A percentile compares a stretch with the other conserved stretches of the same genome.
phyloP scores from a whole-genome alignment of 192 early-diverging fungal species.

The Linnemannia schmuckeri region DNA sequence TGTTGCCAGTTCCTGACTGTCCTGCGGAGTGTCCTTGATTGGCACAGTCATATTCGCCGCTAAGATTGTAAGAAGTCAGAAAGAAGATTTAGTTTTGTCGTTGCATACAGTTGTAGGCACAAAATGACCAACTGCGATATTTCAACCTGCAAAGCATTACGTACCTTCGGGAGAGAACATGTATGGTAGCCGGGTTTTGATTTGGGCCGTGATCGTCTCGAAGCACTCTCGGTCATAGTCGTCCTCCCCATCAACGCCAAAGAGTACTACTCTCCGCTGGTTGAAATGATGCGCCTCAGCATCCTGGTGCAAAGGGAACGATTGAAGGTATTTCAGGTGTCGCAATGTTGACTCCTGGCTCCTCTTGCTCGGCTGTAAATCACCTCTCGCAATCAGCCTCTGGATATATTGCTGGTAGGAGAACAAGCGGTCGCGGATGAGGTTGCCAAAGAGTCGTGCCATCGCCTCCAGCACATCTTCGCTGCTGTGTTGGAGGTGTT shows the following conservation, averaged over 20 bases:
- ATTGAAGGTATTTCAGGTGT: slow-evolving; percentile 62
- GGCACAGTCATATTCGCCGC: slow-evolving; percentile 59
- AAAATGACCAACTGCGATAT: not conserved
- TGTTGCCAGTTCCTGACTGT: slow-evolving; percentile 48
- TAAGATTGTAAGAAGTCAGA: slow-evolving; percentile 13
- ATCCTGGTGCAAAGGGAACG: slow-evolving; percentile 58
- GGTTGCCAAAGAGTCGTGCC: slow-evolving; percentile 62
- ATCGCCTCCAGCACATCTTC: slow-evolving; percentile 53
- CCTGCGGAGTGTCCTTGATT: slow-evolving; percentile 43
- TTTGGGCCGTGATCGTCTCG: slow-evolving; percentile 48
- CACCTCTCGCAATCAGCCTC: slow-evolving; percentile 70
- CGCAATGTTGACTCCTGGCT: slow-evolving; percentile 51
- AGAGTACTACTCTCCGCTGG: slow-evolving; percentile 63
- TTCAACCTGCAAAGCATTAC: not conserved
- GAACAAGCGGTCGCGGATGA: slow-evolving; percentile 69
- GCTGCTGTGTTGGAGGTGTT: slow-evolving; percentile 16
- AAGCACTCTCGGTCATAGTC: slow-evolving; percentile 37
- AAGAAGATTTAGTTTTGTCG: not conserved
- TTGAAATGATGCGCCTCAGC: slow-evolving; percentile 59
- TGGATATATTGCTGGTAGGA: slow-evolving; percentile 69
- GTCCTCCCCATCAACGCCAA: slow-evolving; percentile 56
- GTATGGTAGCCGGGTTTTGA: slow-evolving; percentile 50
- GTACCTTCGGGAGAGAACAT: slow-evolving; percentile 56
- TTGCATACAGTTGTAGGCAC: not conserved
- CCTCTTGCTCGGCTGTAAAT: slow-evolving; percentile 53